Percentiles rank a stretch among this genome's conserved stretches.
Conservation (phyloP, 2,329 filamentous ascomycete genomes). For the Fusarium aywerte region DNA sequence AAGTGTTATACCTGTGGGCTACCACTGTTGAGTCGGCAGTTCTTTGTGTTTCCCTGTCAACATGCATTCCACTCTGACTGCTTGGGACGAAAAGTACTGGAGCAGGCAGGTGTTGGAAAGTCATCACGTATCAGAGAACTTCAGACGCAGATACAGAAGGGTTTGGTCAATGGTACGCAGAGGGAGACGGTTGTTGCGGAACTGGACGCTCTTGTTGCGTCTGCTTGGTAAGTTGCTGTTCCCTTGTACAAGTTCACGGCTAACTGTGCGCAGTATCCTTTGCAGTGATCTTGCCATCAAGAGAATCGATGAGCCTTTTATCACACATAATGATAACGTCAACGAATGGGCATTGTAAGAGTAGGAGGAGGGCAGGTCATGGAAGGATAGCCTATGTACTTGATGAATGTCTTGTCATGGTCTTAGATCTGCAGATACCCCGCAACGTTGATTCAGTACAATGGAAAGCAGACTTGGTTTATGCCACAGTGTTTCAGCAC, state of each 20-base stretch:
- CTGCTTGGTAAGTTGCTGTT: constrained; percentile 74
- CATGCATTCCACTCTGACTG: constrained; percentile 98
- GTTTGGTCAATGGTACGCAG: constrained; percentile 73
- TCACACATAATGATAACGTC: constrained; percentile 75
- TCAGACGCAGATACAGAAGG: constrained; percentile 84
- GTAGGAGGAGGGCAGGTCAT: constrained; percentile 19
- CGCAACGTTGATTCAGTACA: constrained; percentile 32
- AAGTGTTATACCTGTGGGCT: constrained; percentile 89
- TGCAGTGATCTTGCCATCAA: constrained; percentile 97
- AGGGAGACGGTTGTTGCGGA: constrained; percentile 88
- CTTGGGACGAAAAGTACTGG: constrained; percentile 84
- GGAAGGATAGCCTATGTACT: constrained; percentile 28
- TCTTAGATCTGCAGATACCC: constrained; percentile 47
- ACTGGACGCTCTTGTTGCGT: constrained; percentile 90
- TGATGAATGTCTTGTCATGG: constrained; percentile 33
- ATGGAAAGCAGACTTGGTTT: constrained; percentile 4
- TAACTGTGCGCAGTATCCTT: constrained; percentile 72
- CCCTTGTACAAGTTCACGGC: background rate
- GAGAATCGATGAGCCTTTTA: constrained; percentile 92
- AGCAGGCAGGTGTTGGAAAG: constrained; percentile 80
- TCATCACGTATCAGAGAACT: constrained; percentile 85
- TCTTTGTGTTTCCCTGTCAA: constrained; percentile 98
- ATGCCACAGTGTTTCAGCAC: background rate
- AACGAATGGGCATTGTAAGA: constrained; percentile 81
- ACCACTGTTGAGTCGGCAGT: constrained; percentile 88